These are phyloP conservation scores for Nevesoporus exiguus DNA, from an alignment of 768 basidiomycete genomes.

Conservation along the genomic window DNA sequence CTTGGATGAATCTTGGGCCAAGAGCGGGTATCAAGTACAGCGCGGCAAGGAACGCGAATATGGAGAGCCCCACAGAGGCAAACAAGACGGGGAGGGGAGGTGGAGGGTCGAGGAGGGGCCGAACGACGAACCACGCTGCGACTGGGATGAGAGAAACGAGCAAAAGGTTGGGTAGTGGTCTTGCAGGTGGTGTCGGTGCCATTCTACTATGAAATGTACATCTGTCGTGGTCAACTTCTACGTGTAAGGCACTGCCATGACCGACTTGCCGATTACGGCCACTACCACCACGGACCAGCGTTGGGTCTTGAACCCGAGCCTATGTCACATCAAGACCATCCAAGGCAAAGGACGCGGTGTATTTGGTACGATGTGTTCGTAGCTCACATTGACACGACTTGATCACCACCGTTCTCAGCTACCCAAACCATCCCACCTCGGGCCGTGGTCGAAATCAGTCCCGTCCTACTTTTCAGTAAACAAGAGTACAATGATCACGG, in stretches of 20 bases:
- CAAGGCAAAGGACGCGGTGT: constrained; percentile 59
- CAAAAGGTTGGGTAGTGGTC: constrained; percentile 50
- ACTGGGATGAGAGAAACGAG: constrained; percentile 62
- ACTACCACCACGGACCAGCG: too few relatives aligned
- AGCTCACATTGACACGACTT: neutral
- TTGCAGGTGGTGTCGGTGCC: constrained; percentile 33
- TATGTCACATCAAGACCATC: constrained; percentile 44
- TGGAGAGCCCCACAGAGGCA: constrained; percentile 76
- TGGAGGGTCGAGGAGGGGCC: constrained; percentile 66
- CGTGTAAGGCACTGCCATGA: neutral
- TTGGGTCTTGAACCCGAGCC: constrained; percentile 44
- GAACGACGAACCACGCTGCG: constrained; percentile 67
- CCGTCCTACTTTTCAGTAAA: constrained; percentile 71
- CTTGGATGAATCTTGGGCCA: constrained; percentile 73
- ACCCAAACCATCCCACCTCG: constrained; percentile 38
- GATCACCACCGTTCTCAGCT: constrained; percentile 34
- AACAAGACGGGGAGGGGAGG: constrained; percentile 73
- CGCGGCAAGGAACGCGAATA: constrained; percentile 77
- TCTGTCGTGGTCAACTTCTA: neutral
- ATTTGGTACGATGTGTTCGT: constrained; percentile 44
- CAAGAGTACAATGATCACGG: constrained; percentile 70
- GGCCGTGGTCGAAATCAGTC: constrained; percentile 78
- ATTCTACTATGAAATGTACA: constrained; percentile 3
- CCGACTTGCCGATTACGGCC: constrained; percentile 12
- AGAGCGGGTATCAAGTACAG: constrained; percentile 80